phyloP scores from a whole-genome alignment of 2,329 filamentous ascomycete genomes.

The Monascus ruber region DNA sequence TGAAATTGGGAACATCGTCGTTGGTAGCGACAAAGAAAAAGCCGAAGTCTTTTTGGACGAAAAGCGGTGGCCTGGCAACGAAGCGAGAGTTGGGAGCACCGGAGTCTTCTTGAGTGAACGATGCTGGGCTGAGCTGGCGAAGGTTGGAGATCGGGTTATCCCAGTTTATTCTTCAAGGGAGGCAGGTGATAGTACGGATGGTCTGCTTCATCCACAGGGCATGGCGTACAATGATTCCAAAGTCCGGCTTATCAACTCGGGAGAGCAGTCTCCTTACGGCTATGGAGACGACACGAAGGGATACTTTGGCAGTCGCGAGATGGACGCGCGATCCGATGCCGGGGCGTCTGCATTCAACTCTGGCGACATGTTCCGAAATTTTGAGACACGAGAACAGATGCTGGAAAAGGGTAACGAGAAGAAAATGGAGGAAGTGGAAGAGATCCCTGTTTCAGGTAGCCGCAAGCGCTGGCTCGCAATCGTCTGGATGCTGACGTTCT shows the following conservation, averaged over 20 bases:
- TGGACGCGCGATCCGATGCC: slow-evolving; percentile 81
- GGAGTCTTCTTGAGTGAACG: slow-evolving; percentile 92
- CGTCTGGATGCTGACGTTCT: slow-evolving; percentile 76
- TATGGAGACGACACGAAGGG: slow-evolving; percentile 63
- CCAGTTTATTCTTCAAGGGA: slow-evolving; percentile 52
- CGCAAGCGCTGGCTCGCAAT: slow-evolving; percentile 85
- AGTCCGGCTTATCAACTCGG: slow-evolving; percentile 41
- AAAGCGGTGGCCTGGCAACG: slow-evolving; percentile 83
- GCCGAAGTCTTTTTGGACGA: slow-evolving; percentile 84
- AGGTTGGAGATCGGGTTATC: slow-evolving; percentile 52
- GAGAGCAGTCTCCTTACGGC: slow-evolving; percentile 42
- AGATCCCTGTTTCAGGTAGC: slow-evolving; percentile 61
- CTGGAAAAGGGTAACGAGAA: slow-evolving; percentile 90
- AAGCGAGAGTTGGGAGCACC: slow-evolving; percentile 80
- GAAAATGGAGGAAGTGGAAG: slow-evolving; percentile 81
- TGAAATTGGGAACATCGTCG: slow-evolving; percentile 70
- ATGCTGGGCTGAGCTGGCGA: slow-evolving; percentile 85
- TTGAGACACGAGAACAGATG: slow-evolving; percentile 89
- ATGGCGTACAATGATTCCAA: slow-evolving; percentile 39
- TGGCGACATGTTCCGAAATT: slow-evolving; percentile 96
- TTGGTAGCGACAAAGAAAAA: slow-evolving; percentile 87
- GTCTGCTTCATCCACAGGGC: slow-evolving; percentile 41
- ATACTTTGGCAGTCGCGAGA: slow-evolving; percentile 70
- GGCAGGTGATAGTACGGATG: slow-evolving; percentile 46
- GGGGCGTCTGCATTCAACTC: slow-evolving; percentile 81